A percentile compares a stretch with the other conserved stretches of the same genome.
phyloP scores from a whole-genome alignment of 768 basidiomycete genomes.

The Hemileccinum rubropunctum region DNA sequence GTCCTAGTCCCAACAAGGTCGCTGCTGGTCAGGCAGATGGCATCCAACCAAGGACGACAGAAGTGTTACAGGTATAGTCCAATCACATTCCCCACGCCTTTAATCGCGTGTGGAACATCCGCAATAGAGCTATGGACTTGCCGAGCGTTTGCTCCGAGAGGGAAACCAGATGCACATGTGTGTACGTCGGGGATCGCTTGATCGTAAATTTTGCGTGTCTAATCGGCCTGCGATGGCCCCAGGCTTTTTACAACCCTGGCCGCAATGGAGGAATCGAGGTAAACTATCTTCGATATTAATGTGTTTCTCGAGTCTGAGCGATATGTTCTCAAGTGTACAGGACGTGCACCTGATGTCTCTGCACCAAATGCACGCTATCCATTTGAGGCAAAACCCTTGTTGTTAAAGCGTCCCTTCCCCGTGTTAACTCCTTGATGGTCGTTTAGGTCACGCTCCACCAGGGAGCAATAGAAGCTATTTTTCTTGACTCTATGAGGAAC shows the following conservation, averaged over 20 bases:
- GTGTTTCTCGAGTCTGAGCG: background rate
- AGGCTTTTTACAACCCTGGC: slow-evolving; percentile 78
- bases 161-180: slow-evolving; percentile 69
- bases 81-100: background rate
- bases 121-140: slow-evolving; percentile 72
- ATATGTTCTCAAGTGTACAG: slow-evolving; percentile 46
- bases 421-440: background rate
- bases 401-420: background rate
- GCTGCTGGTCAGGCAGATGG: slow-evolving; percentile 54
- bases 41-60: slow-evolving; percentile 53
- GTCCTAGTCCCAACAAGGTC: slow-evolving; percentile 38
- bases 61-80: slow-evolving; percentile 45
- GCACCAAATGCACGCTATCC: slow-evolving; percentile 66
- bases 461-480: slow-evolving; percentile 42
- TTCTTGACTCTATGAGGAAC: slow-evolving; percentile 38
- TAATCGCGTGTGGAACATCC: background rate
- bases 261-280: slow-evolving; percentile 62
- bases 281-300: background rate
- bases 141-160: slow-evolving; percentile 57
- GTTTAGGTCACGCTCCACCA: slow-evolving; percentile 37
- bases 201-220: background rate
- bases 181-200: slow-evolving; percentile 38
- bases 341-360: slow-evolving; percentile 59
- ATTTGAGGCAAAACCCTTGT: slow-evolving; percentile 51
- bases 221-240: background rate